Base-by-base conservation (phyloP, 441 rosid species). In the Bocquillonia castaneifolia region DNA sequence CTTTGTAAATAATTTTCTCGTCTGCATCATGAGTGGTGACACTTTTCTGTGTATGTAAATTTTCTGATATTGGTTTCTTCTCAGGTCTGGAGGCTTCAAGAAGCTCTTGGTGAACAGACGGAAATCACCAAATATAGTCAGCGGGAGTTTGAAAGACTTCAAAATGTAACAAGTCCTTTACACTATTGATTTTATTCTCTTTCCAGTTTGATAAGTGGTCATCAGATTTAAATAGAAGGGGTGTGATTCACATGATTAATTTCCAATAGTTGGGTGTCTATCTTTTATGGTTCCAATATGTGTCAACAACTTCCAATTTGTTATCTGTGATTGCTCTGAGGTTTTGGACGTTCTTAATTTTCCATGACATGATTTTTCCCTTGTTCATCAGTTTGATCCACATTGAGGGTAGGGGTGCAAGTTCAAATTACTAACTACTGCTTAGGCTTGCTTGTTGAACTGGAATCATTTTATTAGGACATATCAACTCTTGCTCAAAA, bases 61-160 rank as follows among this genome's bases (percentile, higher is more conserved):
- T 10, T 25, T 57, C 42, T 72, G 48, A 57, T 28, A 18, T 47
- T n/a, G 67, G 12, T 50, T 64, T 31, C 75, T 40, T 66, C 51
- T 67, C 78, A 93, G 99, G 96, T 94, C 13, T 92, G 97, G 99
- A 88, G 94, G 79, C 99, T 94, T 68, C 98, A 94, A 76, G 98
- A 96, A 67, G 99, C 96, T 76, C 90, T 94, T 42, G 97, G 99
- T 40, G 97, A 92, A 85, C 99, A 91, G 79, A 83, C 89, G 22
- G 97, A 92, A 82, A 91, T 91, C 69, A 90, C 92, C 28, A 89
- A 84, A 73, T 89, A 78, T 71, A 91, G 96, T 77, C 95, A 87
- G 81, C 96, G 86, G 76, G 96, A 92, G 82, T 94, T 72, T 73
- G 97, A 94, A 77, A 88, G 99, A 81, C 90, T 94, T 67, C 97